Conservation (phyloP, 345 rosid species). For the Eucalyptus erythrocorys region DNA sequence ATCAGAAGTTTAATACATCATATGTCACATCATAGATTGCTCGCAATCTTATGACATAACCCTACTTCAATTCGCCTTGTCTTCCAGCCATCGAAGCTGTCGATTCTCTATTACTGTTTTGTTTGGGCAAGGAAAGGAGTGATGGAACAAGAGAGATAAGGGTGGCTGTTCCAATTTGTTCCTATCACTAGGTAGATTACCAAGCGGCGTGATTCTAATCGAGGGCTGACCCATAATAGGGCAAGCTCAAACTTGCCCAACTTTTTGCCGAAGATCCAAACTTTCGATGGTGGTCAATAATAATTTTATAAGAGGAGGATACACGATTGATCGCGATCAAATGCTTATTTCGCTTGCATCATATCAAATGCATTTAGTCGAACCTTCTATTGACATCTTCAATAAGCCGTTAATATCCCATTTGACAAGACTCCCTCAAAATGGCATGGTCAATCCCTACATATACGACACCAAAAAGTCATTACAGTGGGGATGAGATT, state of each 20-base stretch:
- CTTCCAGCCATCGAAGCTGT: background rate
- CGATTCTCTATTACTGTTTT: background rate
- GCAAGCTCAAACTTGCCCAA: background rate
- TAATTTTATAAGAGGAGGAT: background rate
- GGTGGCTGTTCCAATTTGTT: background rate
- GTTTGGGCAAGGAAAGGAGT: background rate
- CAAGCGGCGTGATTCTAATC: background rate
- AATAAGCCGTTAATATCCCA: background rate
- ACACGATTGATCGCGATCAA: accelerated
- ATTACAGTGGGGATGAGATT: background rate
- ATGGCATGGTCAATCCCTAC: background rate
- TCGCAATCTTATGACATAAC: background rate
- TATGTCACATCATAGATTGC: background rate
- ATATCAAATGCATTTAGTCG: background rate
- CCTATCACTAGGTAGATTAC: background rate
- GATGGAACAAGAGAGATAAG: background rate
- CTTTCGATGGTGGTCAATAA: background rate
- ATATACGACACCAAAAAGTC: background rate
- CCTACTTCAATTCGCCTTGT: background rate
- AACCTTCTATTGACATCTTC: background rate
- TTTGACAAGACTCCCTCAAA: background rate
- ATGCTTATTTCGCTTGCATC: accelerated
- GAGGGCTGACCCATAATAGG: background rate
- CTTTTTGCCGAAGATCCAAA: background rate
- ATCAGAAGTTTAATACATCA: background rate